A percentile compares a stretch with the other conserved stretches of the same genome.
Evolutionary conservation across 208 protist species (phyloP).

Genomic region (Trypanosoma scelopori): DNA sequence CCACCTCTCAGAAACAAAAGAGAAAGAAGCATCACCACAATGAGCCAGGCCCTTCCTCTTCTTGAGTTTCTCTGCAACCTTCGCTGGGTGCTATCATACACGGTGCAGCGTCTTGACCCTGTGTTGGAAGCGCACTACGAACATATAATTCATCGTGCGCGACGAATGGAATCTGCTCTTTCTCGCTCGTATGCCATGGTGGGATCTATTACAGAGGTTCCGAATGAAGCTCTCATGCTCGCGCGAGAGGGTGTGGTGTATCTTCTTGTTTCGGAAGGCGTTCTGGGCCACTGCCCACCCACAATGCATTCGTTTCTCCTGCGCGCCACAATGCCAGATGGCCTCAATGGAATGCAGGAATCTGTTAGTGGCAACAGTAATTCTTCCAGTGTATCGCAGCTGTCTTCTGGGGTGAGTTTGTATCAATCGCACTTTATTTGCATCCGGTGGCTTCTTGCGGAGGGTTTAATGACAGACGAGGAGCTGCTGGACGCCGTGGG

Average conservation of each 20-base stretch:
- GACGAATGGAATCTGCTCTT: constrained; percentile 15
- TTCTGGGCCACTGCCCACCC: constrained; percentile 66
- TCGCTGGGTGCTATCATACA: constrained; percentile 63
- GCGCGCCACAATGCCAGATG: constrained; percentile 6
- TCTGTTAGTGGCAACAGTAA: constrained; percentile 21
- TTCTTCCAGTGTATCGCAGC: constrained; percentile 21
- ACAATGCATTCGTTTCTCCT: constrained; percentile 78
- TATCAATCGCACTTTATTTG: constrained; percentile 30
- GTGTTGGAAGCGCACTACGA: constrained; percentile 53
- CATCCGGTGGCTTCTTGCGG: constrained; percentile 30
- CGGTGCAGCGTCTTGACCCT: constrained; percentile 38
- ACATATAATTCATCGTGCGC: constrained; percentile 16
- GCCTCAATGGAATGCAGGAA: constrained; percentile 15
- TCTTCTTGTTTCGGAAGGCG: constrained; percentile 63
- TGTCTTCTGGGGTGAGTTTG: background rate
- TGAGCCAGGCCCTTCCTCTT: constrained; percentile 29
- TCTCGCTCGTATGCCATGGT: constrained; percentile 27
- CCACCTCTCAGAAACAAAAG: no score
- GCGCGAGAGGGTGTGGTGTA: constrained; percentile 54
- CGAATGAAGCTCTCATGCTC: constrained; percentile 42
- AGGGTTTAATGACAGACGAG: constrained; percentile 29
- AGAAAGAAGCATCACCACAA: background rate
- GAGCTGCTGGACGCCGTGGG: constrained; percentile 24
- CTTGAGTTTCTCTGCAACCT: constrained; percentile 73
- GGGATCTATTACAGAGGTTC: constrained; percentile 37